These are phyloP conservation scores for Populus euphratica DNA, from an alignment of 345 rosid genomes.

Conservation along the genomic window DNA sequence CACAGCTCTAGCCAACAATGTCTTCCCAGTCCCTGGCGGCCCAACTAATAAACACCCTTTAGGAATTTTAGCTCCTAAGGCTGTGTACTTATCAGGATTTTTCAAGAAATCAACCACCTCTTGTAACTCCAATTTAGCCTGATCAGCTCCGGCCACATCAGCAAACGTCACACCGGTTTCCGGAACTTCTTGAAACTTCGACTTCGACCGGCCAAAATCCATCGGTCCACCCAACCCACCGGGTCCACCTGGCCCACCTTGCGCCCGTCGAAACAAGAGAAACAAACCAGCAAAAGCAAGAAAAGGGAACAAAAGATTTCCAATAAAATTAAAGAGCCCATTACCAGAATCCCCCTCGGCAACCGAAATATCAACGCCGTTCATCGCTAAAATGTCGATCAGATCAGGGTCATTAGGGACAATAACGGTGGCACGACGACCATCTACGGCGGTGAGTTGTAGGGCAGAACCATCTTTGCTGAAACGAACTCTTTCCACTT, in stretches of 20 bases:
- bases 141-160: slow-evolving; percentile 85
- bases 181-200: slow-evolving; percentile 81
- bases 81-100: slow-evolving; percentile 81
- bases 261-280: slow-evolving; percentile 56
- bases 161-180: slow-evolving; percentile 73
- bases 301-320: slow-evolving; percentile 60
- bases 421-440: slow-evolving; percentile 59
- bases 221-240: slow-evolving; percentile 85
- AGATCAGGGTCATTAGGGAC: slow-evolving; percentile 74
- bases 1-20: slow-evolving; percentile 75
- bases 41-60: slow-evolving; percentile 81
- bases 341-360: slow-evolving; percentile 71
- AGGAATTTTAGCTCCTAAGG: slow-evolving; percentile 78
- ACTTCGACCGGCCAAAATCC: slow-evolving; percentile 76
- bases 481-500: slow-evolving; percentile 71
- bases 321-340: slow-evolving; percentile 54
- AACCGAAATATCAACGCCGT: slow-evolving; percentile 72
- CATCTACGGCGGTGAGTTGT: slow-evolving; percentile 61
- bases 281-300: slow-evolving; percentile 67
- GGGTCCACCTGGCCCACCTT: slow-evolving; percentile 78
- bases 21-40: slow-evolving; percentile 85
- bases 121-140: slow-evolving; percentile 68
- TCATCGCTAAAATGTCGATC: slow-evolving; percentile 69
- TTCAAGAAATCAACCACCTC: slow-evolving; percentile 83
- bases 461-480: slow-evolving; percentile 66